Base-by-base conservation (phyloP, 805 yeast species). In the Kodamaea leandrae region DNA sequence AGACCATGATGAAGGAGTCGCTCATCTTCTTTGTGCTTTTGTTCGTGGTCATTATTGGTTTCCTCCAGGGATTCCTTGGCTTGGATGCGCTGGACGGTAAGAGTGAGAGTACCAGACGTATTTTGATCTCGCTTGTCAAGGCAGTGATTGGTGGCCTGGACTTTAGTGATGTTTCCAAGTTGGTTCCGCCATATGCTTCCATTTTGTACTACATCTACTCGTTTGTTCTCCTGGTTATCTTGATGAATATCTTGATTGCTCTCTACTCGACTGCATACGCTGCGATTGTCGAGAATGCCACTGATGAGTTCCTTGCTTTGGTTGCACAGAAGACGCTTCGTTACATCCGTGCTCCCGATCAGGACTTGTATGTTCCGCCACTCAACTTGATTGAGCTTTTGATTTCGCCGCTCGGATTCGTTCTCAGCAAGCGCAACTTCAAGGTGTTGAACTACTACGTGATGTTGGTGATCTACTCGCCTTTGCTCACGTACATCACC, bases 331-430 rank as follows among this genome's bases (percentile, higher is more conserved):
- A 88, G 68, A 86, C 95, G 0, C 71, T 88, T 51, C 73, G 90
- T 46, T 88, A 84, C 57, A 80, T 87, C 39, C 73, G 96, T 51
- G 96, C 96, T 0, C 96, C 96, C 0, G 96, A 88, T 64, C 82
- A 80, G 43, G 80, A 84, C 54, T 84, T 87, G 29, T 88, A 78
- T 57, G 89, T 86, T 18, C 91, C 96, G 4, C 96, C 96, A 4
- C 72, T 86, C 48, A 88, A 88, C 58, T 58, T 88, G 50, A 62
- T 88, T 40, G 96, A 88, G 60, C 36, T 82, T 1, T 21, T 50
- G 4, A 47, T 69, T 13, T 37, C 50, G 24, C 74, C 74, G 3
- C 41, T 66, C 3, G 46, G 51, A 12, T 50, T 44, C 21, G 35
- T 77, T 6, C 51, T 80, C 4, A 51, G 58, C n/a, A 72, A 61